phyloP scores from a whole-genome alignment of 176 grass and related monocot species.

The Oryza australiensis region DNA sequence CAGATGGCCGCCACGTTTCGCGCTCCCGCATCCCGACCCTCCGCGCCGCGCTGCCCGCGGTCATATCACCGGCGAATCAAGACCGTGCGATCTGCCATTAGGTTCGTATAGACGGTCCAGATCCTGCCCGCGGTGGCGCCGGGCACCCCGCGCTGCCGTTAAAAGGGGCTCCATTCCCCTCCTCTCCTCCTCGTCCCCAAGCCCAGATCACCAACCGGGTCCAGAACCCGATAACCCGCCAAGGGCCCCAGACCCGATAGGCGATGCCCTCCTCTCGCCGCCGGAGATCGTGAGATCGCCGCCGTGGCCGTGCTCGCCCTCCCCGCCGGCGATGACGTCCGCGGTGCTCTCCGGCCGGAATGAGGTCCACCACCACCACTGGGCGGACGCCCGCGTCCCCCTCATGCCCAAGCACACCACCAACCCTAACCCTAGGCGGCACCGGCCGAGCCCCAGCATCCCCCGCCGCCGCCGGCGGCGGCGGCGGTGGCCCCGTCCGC shows the following conservation, averaged over 20 bases:
- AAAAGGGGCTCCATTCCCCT: neutral
- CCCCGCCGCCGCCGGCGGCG: neutral
- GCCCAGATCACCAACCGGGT: neutral
- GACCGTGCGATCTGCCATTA: neutral
- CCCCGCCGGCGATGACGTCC: slow-evolving; percentile 66
- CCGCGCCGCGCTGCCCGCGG: slow-evolving; percentile 33
- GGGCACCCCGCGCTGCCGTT: slow-evolving; percentile 34
- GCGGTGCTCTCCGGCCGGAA: slow-evolving; percentile 70
- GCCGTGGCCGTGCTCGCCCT: neutral
- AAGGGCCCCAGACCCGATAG: slow-evolving; percentile 9
- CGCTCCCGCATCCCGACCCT: neutral
- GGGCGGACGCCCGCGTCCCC: slow-evolving; percentile 55
- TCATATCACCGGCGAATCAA: accelerated
- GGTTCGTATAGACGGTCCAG: accelerated
- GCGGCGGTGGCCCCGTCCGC: neutral
- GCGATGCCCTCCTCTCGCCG: slow-evolving; percentile 4
- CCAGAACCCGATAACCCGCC: slow-evolving; percentile 22
- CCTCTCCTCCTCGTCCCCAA: slow-evolving; percentile 9
- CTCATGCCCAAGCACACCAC: slow-evolving; percentile 49
- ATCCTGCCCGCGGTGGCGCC: neutral
- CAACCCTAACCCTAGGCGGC: slow-evolving; percentile 48
- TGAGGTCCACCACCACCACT: slow-evolving; percentile 63
- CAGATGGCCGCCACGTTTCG: slow-evolving; percentile 5
- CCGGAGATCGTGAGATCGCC: slow-evolving; percentile 33
- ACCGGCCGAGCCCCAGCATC: slow-evolving; percentile 34